These are phyloP conservation scores for Fraxinus ornus DNA, from an alignment of 305 asterid species.

Conservation along the genomic window DNA sequence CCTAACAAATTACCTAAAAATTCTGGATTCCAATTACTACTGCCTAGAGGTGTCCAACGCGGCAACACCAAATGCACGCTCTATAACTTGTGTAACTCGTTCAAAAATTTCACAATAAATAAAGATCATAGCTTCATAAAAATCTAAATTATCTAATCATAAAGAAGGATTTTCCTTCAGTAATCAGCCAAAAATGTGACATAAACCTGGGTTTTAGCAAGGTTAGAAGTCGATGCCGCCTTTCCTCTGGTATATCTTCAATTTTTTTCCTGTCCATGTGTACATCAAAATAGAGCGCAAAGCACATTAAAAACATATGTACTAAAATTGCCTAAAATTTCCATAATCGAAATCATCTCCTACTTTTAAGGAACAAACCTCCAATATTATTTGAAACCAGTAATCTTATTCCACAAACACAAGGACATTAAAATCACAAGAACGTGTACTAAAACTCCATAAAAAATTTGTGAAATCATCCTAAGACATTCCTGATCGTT, in stretches of 20 bases:
- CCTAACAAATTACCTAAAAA: background rate
- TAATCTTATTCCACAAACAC: background rate
- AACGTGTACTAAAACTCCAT: background rate
- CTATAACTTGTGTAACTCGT: background rate
- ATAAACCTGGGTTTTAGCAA: conserved; percentile 60
- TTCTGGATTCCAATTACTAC: background rate
- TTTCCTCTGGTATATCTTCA: conserved; percentile 71
- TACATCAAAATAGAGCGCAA: background rate
- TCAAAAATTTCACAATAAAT: background rate
- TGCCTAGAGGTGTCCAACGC: background rate
- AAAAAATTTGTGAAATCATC: background rate
- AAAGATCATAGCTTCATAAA: background rate
- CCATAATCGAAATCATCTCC: conserved; percentile 1
- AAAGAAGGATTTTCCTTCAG: background rate
- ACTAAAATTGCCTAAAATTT: conserved; percentile 1
- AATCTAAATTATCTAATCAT: background rate
- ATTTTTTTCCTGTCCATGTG: conserved; percentile 70
- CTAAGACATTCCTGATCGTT: background rate
- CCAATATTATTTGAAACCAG: background rate
- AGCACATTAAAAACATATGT: background rate
- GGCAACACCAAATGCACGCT: background rate
- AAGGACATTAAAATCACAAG: background rate
- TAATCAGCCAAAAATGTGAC: conserved; percentile 4
- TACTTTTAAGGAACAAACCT: background rate
- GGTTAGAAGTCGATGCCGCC: conserved; percentile 61